Percentiles rank a stretch among this genome's conserved stretches.
phyloP scores from a whole-genome alignment of 2,329 filamentous ascomycete genomes.

The Alternaria consortialis region DNA sequence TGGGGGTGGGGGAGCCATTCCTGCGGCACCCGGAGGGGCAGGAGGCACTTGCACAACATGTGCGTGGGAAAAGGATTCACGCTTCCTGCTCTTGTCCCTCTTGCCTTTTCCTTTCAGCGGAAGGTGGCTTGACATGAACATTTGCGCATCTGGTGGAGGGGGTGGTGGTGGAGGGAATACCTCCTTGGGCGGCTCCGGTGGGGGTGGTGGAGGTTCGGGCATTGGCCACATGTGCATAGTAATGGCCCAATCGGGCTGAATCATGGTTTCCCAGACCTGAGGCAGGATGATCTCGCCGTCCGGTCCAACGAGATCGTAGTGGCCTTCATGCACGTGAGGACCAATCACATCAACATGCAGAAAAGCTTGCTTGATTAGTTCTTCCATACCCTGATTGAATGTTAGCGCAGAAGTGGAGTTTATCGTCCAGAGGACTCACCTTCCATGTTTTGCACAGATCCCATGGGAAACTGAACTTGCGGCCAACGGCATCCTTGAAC shows the following conservation, averaged over 20 bases:
- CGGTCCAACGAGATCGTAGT: constrained; percentile 59
- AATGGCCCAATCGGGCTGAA: constrained; percentile 59
- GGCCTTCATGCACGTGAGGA: constrained; percentile 56
- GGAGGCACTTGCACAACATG: constrained; percentile 23
- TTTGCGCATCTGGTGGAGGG: constrained; percentile 25
- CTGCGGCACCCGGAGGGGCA: not conserved
- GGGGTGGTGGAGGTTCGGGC: constrained; percentile 42
- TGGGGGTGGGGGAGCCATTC: constrained; percentile 13
- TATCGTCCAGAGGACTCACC: constrained; percentile 62
- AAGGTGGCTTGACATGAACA: constrained; percentile 22
- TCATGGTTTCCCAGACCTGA: constrained; percentile 59
- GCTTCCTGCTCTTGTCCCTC: constrained; percentile 26
- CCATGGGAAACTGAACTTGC: constrained; percentile 43
- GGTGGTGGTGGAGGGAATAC: constrained; percentile 20
- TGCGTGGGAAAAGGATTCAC: constrained; percentile 17
- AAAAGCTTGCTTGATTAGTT: constrained; percentile 61
- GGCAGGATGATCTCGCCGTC: constrained; percentile 61
- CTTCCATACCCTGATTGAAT: constrained; percentile 68
- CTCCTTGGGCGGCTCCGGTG: constrained; percentile 20
- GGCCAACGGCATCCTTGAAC: constrained; percentile 44
- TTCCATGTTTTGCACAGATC: constrained; percentile 42
- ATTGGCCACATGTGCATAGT: constrained; percentile 62
- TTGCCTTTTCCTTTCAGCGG: constrained; percentile 25
- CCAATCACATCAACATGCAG: constrained; percentile 57
- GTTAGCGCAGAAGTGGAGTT: constrained; percentile 62